A percentile compares a stretch with the other conserved stretches of the same genome.
phyloP scores from a whole-genome alignment of 345 rosid genomes.

The Aquilaria sinensis region DNA sequence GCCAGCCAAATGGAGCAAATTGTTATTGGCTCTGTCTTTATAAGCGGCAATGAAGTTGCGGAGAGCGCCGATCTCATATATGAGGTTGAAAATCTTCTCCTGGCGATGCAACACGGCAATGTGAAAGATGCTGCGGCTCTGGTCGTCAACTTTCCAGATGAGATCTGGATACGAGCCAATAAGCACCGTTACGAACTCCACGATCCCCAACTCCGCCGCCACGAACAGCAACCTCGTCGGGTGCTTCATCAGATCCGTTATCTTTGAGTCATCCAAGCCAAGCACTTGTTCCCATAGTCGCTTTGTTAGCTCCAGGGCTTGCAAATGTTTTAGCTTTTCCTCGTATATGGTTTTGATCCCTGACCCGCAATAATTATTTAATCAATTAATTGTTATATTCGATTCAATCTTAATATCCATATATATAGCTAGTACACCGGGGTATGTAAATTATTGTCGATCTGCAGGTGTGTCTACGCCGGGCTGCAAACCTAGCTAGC shows the following conservation, averaged over 20 bases:
- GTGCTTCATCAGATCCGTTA: constrained; percentile 12
- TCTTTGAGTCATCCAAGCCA: neutral
- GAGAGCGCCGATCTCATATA: constrained; percentile 3
- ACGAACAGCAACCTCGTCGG: neutral
- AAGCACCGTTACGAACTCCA: constrained; percentile 10
- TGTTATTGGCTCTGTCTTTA: constrained; percentile 2
- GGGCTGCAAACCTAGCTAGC: too few species aligned
- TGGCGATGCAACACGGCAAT: constrained; percentile 16
- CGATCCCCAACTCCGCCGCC: constrained; percentile 15
- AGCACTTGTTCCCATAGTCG: constrained; percentile 6
- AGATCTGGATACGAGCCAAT: constrained; percentile 11
- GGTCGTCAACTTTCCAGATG: constrained; percentile 13
- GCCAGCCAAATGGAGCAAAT: constrained; percentile 18
- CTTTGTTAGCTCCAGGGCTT: constrained; percentile 5
- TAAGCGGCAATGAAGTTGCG: neutral
- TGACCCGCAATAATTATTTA: too few species aligned
- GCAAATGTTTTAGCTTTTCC: constrained; percentile 1
- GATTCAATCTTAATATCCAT: too few species aligned
- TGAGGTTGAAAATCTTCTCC: constrained; percentile 12
- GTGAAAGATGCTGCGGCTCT: constrained; percentile 14
- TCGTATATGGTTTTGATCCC: constrained; percentile 1
- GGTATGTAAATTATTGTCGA: too few species aligned
- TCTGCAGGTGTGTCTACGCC: too few species aligned
- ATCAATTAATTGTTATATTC: too few species aligned
- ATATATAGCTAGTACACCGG: too few species aligned